Evolutionary conservation across 805 yeast species (phyloP), one percentile per base, ranked within the genome.

Genomic region (Blastobotrys americana): DNA sequence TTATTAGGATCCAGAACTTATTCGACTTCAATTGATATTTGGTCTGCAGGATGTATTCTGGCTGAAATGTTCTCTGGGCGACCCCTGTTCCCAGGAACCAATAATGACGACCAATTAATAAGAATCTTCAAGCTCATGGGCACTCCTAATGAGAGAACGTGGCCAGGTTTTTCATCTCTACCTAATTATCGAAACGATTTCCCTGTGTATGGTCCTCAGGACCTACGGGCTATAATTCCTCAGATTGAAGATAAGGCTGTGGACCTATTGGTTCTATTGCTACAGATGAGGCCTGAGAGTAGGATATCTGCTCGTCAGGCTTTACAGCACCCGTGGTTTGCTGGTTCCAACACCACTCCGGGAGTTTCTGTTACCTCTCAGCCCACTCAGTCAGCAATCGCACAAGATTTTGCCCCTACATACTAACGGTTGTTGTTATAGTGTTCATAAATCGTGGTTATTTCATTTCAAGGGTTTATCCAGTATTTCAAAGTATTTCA

Each of bases 51-150:
- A 13, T 93, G 98, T 67, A 93, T 93, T 44, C 76, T 93, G 63
- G 97, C 97, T 2, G 98, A 93, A 61, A 90, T 93, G 97, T 83
- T 93, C 59, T 85, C 96, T n/a, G 96, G 98, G 25, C 82, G 90
- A 58, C 97, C 98, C 1, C 70, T 93, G 42, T 93, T 93, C 65
- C 96, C 97, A 17, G 98, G 98, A 25, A 80, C 90, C 9, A 86
- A 95, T 34, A 94, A 90, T 64, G 97, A 93, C 45, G 98, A 93
- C 66, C 97, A 93, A 65, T 73, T 93, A 55, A 76, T 82, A 64
- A 85, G 86, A 61, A 93, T 93, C 42, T 93, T 93, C 70, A 78
- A 94, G 61, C 71, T 89, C 20, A 80, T 93, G 84, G 98, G 98
- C 18, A 93, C 98, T 2, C 98, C 98, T 34, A 86, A 82, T 58